Evolutionary conservation across 306 rosid species (phyloP), one percentile per base, ranked within the genome.

Genomic region (Ochetophila trinervis): DNA sequence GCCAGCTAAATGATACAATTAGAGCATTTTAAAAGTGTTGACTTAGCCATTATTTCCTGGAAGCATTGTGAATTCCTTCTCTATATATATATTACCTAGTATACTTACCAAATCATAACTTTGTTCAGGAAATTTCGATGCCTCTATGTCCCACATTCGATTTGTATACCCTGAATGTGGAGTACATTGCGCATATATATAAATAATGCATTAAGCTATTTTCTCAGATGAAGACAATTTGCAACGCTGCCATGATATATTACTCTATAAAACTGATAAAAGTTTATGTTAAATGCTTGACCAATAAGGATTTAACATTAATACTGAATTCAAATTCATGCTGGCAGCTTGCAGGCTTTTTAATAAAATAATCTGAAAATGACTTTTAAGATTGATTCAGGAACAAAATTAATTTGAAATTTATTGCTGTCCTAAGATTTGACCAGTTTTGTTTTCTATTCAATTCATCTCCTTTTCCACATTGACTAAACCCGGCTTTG

Each of bases 331-430:
- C 51, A 64, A 74, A 45, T 21, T 32, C 58, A 49, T 52, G 57
- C n/a, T 53, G 49, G 59, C 73, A 62, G 67, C 76, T 58, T 62
- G 68, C 82, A 76, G 72, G 85, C 78, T 50, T 67, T 65, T 27
- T 13, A 55, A 66, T 63, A 66, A 74, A 62, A 53, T 71, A 23
- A 47, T 34, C 71, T 8, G 49, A 62, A 74, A 71, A 63, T 66
- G 81, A 63, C 76, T 57, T 27, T 58, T 44, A 60, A 47, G 20
- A 36, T 53, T 60, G 45, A 50, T 17, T 19, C 51, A 20, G 11
- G 67, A 67, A 72, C 45, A 49, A 45, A 22, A 23, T 49, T 24
- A 20, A 53, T 60, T n/a, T 68, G 49, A 19, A 37, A 53, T 52
- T 45, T 67, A 53, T 67, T 51, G 68, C 37, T 65, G 65, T 32